Base-by-base conservation (phyloP, 73 alveolate genomes). In the Tetrahymena elliotti region DNA sequence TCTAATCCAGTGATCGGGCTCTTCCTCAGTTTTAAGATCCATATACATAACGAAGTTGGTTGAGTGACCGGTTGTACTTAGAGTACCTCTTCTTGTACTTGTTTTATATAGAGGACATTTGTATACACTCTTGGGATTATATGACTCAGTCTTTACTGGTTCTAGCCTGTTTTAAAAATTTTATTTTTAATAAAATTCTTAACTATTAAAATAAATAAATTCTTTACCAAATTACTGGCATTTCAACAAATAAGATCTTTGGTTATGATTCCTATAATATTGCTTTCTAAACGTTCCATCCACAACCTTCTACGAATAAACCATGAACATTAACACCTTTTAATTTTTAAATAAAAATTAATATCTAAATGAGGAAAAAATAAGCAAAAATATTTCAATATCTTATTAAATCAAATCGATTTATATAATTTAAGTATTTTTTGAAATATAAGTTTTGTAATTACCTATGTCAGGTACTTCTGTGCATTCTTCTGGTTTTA, bases 11-110 rank as follows among this genome's bases (percentile, higher is more conserved):
- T 93, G 96, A 33, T 97, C 99, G 38, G 96, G 96, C 15, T 96
- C 97, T 11, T 92, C 95, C 20, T 97, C 98, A 34, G 97, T 94
- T 15, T 94, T 95, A 39, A 97, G 53, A 31, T 94, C 97, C 93
- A 97, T n/a, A 47, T 95, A 98, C 97, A 98, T 96, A 33, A 98
- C 99, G 95, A 98, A 98, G 98, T 98, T 98, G 24, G 99, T 98
- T 38, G 99, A 97, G 95, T 98, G 99, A 16, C 99, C 99, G 38
- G 99, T 99, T 10, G 99, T 99, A 83, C 99, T 97, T 35, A 99
- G 96, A 84, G 99, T 99, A 38, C 99, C 99, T 82, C 99, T 99
- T 95, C 99, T 98, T 83, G 98, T 98, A 22, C 99, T 95, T 35
- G 99, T 99, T 97, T 99, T 99, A 98, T 98, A 99, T 93, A 99